A percentile compares a stretch with the other conserved stretches of the same genome.
These are phyloP conservation scores for Sporisorium sorghi DNA, from an alignment of 1,284 basidiomycete genomes.

Conservation along the genomic window DNA sequence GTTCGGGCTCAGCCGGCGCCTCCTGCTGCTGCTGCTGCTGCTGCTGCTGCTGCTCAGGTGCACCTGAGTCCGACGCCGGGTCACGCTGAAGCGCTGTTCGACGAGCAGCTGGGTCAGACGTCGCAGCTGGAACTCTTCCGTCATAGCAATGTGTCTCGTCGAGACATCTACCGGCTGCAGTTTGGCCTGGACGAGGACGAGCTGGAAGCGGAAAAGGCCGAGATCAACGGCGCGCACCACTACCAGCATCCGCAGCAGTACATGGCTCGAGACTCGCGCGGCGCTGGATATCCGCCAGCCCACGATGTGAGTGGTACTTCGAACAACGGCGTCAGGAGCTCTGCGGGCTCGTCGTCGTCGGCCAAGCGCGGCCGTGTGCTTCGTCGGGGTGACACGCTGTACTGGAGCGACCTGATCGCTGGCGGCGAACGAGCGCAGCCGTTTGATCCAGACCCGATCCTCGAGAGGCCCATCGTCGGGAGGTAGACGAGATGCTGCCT, in stretches of 20 bases:
- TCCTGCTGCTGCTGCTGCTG: constrained; percentile 17
- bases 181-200: constrained; percentile 34
- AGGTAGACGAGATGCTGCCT: constrained; percentile 34
- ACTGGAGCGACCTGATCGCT: constrained; percentile 81
- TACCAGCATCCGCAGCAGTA: constrained; percentile 25
- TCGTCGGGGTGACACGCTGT: constrained; percentile 77
- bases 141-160: constrained; percentile 31
- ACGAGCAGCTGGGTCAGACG: constrained; percentile 9
- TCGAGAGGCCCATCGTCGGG: constrained; percentile 54
- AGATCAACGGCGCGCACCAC: constrained; percentile 19
- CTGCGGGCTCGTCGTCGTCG: not conserved
- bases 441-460: constrained; percentile 58
- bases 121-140: constrained; percentile 29
- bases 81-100: constrained; percentile 15
- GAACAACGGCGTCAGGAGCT: constrained; percentile 3
- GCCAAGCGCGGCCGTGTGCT: constrained; percentile 69
- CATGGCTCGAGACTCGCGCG: constrained; percentile 18
- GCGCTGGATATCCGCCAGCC: not conserved
- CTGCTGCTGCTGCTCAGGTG: constrained; percentile 18
- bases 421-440: constrained; percentile 75
- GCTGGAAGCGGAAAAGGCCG: constrained; percentile 50
- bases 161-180: constrained; percentile 33
- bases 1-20: constrained; percentile 69
- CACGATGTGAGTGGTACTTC: not conserved
- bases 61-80: constrained; percentile 8